A percentile compares a stretch with the other conserved stretches of the same genome.
phyloP scores from a whole-genome alignment of 2,329 filamentous ascomycete species.

The Talaromyces albobiverticillius region DNA sequence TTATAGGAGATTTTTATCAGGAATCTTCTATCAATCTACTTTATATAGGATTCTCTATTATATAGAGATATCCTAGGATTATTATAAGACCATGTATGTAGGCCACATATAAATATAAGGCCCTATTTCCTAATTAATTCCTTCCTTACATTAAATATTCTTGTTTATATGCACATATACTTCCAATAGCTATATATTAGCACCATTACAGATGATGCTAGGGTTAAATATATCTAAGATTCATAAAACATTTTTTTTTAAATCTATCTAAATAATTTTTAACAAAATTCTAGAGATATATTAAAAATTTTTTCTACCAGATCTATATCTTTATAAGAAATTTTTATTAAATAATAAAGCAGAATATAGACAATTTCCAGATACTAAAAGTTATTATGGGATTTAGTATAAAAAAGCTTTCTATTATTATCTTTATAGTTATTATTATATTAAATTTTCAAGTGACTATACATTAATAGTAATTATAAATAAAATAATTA shows the following conservation, averaged over 20 bases:
- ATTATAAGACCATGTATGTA: too few species aligned
- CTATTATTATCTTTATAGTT: constrained; percentile 22
- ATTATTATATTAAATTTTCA: constrained; percentile 15
- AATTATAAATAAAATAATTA: constrained; percentile 17
- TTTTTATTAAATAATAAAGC: constrained; percentile 20
- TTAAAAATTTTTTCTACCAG: constrained; percentile 17
- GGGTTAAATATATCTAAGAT: constrained; percentile 21
- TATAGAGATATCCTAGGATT: too few species aligned
- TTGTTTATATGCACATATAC: too few species aligned
- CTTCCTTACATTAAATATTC: too few species aligned
- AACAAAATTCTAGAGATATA: neutral
- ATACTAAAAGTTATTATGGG: constrained; percentile 14
- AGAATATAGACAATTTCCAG: constrained; percentile 25
- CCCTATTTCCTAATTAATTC: too few species aligned
- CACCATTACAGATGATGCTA: too few species aligned
- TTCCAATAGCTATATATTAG: too few species aligned
- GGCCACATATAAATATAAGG: too few species aligned
- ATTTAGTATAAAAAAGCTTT: constrained; percentile 16
- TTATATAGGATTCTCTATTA: too few species aligned
- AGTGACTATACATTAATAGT: constrained; percentile 19
- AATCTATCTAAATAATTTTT: constrained; percentile 13
- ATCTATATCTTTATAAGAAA: constrained; percentile 17
- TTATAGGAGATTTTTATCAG: too few species aligned
- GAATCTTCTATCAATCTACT: too few species aligned
- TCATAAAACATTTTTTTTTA: constrained; percentile 16